Conservation (phyloP, 495 filamentous ascomycete genomes). For the Paragyromitra xinjiangensis region DNA sequence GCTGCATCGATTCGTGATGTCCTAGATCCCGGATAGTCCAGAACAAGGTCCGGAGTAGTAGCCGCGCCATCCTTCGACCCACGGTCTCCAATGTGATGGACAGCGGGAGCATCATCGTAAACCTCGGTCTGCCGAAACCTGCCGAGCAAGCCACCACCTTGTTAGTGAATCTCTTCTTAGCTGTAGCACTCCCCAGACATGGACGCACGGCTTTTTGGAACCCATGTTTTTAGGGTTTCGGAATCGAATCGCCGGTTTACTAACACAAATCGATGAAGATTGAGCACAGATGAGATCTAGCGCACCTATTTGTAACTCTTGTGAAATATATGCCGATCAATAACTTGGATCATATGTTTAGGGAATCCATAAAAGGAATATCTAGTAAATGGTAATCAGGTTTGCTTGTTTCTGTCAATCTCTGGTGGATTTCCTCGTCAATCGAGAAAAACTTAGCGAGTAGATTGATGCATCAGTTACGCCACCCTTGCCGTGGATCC, state of each 20-base stretch:
- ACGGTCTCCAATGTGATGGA: slow-evolving; percentile 49
- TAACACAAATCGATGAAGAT: slow-evolving; percentile 16
- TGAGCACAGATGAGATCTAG: slow-evolving; percentile 11
- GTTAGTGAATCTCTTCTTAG: slow-evolving; percentile 28
- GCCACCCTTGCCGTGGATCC: slow-evolving; percentile 37
- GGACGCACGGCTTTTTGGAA: slow-evolving; percentile 26
- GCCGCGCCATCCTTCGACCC: slow-evolving; percentile 43
- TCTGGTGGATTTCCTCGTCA: slow-evolving; percentile 35
- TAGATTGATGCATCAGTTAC: slow-evolving; percentile 33
- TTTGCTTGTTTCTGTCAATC: slow-evolving; percentile 45
- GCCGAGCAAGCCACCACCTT: slow-evolving; percentile 44
- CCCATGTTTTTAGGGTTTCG: slow-evolving; percentile 36
- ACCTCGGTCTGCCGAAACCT: slow-evolving; percentile 46
- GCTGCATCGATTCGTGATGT: slow-evolving; percentile 37
- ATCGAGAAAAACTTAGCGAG: slow-evolving; percentile 50
- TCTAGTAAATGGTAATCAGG: slow-evolving; percentile 36
- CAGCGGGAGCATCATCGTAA: slow-evolving; percentile 49
- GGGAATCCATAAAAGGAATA: slow-evolving; percentile 20
- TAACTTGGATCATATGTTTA: slow-evolving; percentile 36
- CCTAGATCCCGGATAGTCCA: slow-evolving; percentile 29
- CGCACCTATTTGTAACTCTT: slow-evolving; percentile 21
- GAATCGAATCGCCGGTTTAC: slow-evolving; percentile 24
- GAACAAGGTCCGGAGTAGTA: slow-evolving; percentile 38
- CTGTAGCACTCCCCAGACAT: slow-evolving; percentile 12
- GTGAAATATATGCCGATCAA: slow-evolving; percentile 42